These are phyloP conservation scores for Rhynchospora pubera DNA, from an alignment of 176 grass and related monocot species.

Conservation along the genomic window DNA sequence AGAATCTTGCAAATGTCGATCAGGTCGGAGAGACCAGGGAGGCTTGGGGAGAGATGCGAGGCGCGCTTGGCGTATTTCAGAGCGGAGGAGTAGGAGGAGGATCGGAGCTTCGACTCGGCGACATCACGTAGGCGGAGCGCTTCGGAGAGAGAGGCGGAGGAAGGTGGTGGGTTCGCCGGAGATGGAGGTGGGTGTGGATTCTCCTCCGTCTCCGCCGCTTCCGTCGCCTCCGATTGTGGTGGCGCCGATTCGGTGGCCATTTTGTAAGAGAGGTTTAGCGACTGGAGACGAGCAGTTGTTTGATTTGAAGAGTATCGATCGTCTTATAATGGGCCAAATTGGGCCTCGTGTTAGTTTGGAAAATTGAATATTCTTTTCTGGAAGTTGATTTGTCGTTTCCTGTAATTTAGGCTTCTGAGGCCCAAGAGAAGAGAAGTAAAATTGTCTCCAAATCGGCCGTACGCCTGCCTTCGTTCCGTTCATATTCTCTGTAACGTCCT, in stretches of 20 bases:
- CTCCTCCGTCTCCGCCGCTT: conserved; percentile 18
- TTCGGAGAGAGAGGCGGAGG: background rate
- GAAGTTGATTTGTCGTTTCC: background rate
- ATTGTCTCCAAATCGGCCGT: background rate
- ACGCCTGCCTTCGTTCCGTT: no score
- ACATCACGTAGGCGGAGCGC: conserved; percentile 31
- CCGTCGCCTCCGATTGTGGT: background rate
- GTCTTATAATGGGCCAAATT: background rate
- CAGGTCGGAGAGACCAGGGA: conserved; percentile 24
- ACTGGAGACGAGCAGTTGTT: background rate
- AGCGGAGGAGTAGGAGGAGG: conserved; percentile 36
- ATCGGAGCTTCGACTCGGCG: conserved; percentile 42
- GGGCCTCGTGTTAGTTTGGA: background rate
- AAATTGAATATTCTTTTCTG: background rate
- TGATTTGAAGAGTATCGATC: background rate
- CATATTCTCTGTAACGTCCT: background rate
- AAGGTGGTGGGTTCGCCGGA: background rate
- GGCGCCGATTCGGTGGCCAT: conserved; percentile 4
- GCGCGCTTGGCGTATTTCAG: conserved; percentile 70
- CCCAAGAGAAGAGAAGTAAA: background rate
- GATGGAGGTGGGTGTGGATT: background rate
- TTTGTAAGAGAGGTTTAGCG: background rate
- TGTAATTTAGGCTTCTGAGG: background rate
- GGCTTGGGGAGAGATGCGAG: conserved; percentile 30
- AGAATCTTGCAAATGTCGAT: conserved; percentile 52